Evolutionary conservation across 2,329 filamentous ascomycete species (phyloP).

Genomic region (Beauveria varroae): DNA sequence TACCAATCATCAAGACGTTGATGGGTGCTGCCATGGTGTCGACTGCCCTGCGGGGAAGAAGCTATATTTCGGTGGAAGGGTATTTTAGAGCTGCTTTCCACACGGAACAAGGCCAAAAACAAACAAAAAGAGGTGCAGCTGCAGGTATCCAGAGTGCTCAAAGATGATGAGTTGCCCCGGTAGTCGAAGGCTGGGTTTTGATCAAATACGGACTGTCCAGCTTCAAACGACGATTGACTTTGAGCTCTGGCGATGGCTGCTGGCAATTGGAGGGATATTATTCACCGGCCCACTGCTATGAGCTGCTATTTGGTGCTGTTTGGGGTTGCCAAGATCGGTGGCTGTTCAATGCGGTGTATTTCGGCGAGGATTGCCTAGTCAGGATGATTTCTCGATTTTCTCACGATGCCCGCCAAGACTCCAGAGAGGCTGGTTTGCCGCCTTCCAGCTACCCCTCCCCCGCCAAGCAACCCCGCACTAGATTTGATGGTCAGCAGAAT

Average conservation of each 20-base stretch:
- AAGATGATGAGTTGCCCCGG: not conserved
- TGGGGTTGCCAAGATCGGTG: not conserved
- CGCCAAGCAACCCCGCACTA: slow-evolving; percentile 5
- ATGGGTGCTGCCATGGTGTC: slow-evolving; percentile 1
- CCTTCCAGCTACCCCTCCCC: not conserved
- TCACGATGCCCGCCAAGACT: no score
- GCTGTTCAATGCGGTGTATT: not conserved
- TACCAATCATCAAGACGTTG: slow-evolving; percentile 52
- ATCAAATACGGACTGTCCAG: not conserved
- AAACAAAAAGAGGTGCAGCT: not conserved
- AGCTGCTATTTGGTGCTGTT: not conserved
- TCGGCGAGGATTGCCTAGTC: not conserved
- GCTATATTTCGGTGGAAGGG: not conserved
- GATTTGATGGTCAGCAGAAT: not conserved
- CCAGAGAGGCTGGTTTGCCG: no score
- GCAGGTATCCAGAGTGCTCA: rapidly evolving
- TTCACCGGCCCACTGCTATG: not conserved
- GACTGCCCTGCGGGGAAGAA: not conserved
- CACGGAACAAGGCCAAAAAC: not conserved
- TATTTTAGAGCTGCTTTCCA: not conserved
- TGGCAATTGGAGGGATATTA: slow-evolving; percentile 9
- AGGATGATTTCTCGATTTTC: no score
- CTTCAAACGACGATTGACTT: not conserved
- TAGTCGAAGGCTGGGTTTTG: not conserved
- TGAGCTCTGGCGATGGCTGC: not conserved